Conservation (phyloP, 1,284 basidiomycete species). For the Trametes versicolor region DNA sequence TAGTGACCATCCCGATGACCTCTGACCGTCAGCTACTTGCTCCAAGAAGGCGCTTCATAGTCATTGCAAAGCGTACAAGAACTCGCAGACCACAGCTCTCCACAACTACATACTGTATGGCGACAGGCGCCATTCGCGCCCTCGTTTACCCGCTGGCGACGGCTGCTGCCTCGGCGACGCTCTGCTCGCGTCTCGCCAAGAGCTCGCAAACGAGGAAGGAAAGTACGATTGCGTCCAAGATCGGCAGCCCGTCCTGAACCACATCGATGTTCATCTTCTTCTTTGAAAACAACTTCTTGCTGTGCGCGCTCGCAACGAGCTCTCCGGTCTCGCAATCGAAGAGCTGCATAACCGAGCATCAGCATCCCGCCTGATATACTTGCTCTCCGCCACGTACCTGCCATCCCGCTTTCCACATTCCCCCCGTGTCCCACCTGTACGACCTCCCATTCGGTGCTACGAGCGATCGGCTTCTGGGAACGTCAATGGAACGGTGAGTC, state of each 20-base stretch:
- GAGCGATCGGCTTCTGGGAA: neutral
- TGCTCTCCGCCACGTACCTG: neutral
- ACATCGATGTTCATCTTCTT: conserved; percentile 2
- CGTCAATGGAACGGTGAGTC: neutral
- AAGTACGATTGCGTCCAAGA: conserved; percentile 14
- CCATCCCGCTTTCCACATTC: neutral
- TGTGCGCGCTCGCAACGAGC: neutral
- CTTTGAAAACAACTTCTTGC: neutral
- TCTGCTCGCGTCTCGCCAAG: neutral
- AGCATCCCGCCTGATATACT: neutral
- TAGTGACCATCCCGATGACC: too few relatives aligned
- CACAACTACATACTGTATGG: too few relatives aligned
- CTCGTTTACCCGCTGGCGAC: too few relatives aligned
- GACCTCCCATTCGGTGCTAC: conserved; percentile 1
- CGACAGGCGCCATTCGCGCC: too few relatives aligned
- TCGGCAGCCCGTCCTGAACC: neutral
- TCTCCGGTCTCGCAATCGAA: conserved; percentile 1
- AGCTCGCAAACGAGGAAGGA: conserved; percentile 16
- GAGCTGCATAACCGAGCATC: neutral
- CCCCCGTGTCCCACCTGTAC: conserved; percentile 3
- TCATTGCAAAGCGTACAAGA: too few relatives aligned
- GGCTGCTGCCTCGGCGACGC: neutral
- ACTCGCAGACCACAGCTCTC: too few relatives aligned
- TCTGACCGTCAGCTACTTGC: too few relatives aligned
- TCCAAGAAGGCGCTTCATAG: too few relatives aligned